Conservation (phyloP, 1,284 basidiomycete species). For the Polyporus tsugae region DNA sequence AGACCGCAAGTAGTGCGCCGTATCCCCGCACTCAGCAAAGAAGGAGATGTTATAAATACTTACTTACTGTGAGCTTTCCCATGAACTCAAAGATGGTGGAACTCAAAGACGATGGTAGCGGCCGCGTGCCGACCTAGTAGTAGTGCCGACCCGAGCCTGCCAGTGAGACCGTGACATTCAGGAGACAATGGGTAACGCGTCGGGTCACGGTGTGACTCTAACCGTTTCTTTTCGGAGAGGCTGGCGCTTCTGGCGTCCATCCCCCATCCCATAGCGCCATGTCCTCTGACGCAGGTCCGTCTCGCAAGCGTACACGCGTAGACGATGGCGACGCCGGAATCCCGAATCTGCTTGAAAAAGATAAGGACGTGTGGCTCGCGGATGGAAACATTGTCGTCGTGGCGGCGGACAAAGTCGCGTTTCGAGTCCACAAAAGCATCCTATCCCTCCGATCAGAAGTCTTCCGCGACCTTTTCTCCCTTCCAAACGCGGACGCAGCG, state of each 20-base stretch:
- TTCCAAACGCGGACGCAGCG: background rate
- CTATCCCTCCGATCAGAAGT: background rate
- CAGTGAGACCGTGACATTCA: too few relatives aligned
- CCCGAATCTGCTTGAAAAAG: background rate
- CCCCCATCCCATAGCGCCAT: background rate
- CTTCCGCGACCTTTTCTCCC: background rate
- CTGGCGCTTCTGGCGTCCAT: background rate
- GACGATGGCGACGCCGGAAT: background rate
- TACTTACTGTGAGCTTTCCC: too few relatives aligned
- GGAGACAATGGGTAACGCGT: too few relatives aligned
- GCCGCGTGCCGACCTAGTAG: too few relatives aligned
- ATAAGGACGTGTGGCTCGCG: constrained; percentile 20
- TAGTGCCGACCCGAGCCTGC: too few relatives aligned
- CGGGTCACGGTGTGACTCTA: too few relatives aligned
- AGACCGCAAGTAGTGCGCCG: too few relatives aligned
- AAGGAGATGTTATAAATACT: too few relatives aligned
- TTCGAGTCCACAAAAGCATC: background rate
- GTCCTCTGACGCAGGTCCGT: background rate
- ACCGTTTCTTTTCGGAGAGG: background rate
- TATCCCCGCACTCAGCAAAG: too few relatives aligned
- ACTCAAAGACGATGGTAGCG: too few relatives aligned
- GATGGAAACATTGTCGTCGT: constrained; percentile 35
- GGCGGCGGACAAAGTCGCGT: background rate
- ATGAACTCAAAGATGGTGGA: too few relatives aligned
- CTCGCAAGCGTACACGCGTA: background rate